Evolutionary conservation across 2,329 filamentous ascomycete genomes (phyloP), one percentile per base, ranked within the genome.

Genomic region (Trichoderma cornu-damae): DNA sequence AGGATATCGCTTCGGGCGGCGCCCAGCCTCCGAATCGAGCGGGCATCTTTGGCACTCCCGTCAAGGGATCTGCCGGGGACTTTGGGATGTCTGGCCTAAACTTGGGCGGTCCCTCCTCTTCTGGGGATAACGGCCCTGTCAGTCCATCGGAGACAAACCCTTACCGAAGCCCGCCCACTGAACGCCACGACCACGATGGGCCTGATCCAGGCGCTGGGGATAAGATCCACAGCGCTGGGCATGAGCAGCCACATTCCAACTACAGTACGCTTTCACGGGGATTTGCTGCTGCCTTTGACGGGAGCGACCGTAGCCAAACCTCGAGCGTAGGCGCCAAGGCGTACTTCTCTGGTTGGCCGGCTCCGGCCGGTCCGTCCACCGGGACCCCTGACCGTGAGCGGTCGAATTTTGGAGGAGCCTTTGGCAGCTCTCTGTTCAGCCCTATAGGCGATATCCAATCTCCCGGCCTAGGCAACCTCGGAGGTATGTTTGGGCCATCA

Each of bases 111-210:
- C n/a, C n/a, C 50, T 28, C 47, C 24, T 32, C 43, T 8, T 79
- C 83, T 35, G 80, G 84, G 55, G 74, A 71, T 42, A 77, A 78
- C n/a, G 89, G 90, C 59, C 87, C 89, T 0, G 83, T 90, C 67
- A 97, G 93, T 69, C 94, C 94, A 9, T 94, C 92, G 0, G 90
- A 96, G 67, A 97, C 94, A 3, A 99, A 99, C 68, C 94, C 94
- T 1, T 99, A 94, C 69, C 89, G 92, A 62, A 97, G 93, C 70
- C 94, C 94, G 2, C 84, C 88, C 6, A 88, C 87, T 35, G 88
- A 91, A 24, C 85, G 85, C 43, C 85, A 88, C 57, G 80, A 82
- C 16, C 83, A 89, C 47, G 82, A 83, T 14, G 81, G 82, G 6
- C 78, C 80, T 44, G 81, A 87, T 43, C 74, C 77, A 5, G 77